Base-by-base conservation (phyloP, 306 rosid genomes). In the Corylus americana region DNA sequence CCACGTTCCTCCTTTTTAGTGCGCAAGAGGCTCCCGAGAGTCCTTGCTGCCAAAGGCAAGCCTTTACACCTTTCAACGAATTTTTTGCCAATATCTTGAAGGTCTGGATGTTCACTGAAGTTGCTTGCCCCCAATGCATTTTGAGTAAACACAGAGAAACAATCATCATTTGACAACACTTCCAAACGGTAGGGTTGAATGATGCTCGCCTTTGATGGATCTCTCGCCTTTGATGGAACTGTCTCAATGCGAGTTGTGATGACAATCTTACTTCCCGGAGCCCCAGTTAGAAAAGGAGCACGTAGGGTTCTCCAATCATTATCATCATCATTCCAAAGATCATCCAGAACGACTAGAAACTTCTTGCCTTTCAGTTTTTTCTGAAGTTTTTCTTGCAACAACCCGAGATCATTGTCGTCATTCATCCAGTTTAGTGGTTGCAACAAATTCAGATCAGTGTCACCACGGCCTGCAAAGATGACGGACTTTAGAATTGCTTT, bases 1-100 rank as follows among this genome's bases (percentile, higher is more conserved):
- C 0, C 45, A 5, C 20, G 29, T n/a, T n/a, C n/a, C 48, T 59
- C 66, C 35, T 1, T 42, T 17, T 59, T 74, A 0, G 44, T 5
- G 3, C 71, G 74, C 44, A 84, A 54, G 50, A 84, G 70, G 7
- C 82, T 70, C 8, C 83, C 83, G 31, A 74, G 57, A 0, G 75
- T 45, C 49, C 74, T 70, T 12, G 78, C 80, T 4, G 82, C 85
- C 57, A 85, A 27, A 1, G 88, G 88, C 53, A 85, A 44, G 2
- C 88, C 88, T 67, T 59, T 61, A n/a, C 85, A 80, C n/a, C 69
- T 84, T 0, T 9, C 29, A 10, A 69, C 74, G 29, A 84, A 68
- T 29, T 77, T 39, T 29, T 49, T 10, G 7, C 22, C 63, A 7
- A 69, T 42, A 0, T 70, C 17, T 39, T 62, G n/a, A 7, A 81